Base-by-base conservation (phyloP, 257 asterid species). In the Mentha longifolia region DNA sequence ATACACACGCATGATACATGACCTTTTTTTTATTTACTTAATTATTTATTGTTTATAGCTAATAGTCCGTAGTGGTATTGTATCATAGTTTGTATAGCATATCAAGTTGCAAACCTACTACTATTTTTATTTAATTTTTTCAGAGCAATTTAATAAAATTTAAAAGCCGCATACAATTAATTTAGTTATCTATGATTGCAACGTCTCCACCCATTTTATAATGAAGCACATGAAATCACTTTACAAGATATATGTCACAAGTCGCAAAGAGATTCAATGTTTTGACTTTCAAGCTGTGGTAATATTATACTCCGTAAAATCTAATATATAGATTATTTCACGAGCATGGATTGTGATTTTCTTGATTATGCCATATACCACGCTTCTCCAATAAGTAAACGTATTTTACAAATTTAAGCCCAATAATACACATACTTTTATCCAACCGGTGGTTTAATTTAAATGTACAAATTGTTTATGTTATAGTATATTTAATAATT, bases 311-410 rank as follows among this genome's bases (percentile, higher is more conserved):
- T n/a, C n/a, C n/a, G n/a, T n/a, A n/a, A n/a, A n/a, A n/a, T n/a
- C n/a, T n/a, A n/a, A n/a, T n/a, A n/a, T n/a, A n/a, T n/a, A n/a
- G n/a, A n/a, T n/a, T n/a, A n/a, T n/a, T n/a, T n/a, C 35, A 17
- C 19, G 55, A 20, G 68, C 54, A 42, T 42, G 68, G 2, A 20
- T 63, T 42, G 1, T 42, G 68, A 63, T 12, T 14, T 59, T 50
- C n/a, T 3, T 9, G 61, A 56, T 51, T 31, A 75, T 43, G 79
- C 68, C 75, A 75, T 22, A 31, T 41, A 43, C 15, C 79, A 75
- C 19, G 60, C 71, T 22, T 68, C 28, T 47, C 46, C 22, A 39
- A 16, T 52, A 33, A 9, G 55, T 69, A 43, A 43, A 22, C n/a
- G n/a, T 42, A 39, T 7, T 8, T 39, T 55, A 35, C 56, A 39